Evolutionary conservation across 1,284 basidiomycete species (phyloP).

Genomic region (Apiotrichum sp.): DNA sequence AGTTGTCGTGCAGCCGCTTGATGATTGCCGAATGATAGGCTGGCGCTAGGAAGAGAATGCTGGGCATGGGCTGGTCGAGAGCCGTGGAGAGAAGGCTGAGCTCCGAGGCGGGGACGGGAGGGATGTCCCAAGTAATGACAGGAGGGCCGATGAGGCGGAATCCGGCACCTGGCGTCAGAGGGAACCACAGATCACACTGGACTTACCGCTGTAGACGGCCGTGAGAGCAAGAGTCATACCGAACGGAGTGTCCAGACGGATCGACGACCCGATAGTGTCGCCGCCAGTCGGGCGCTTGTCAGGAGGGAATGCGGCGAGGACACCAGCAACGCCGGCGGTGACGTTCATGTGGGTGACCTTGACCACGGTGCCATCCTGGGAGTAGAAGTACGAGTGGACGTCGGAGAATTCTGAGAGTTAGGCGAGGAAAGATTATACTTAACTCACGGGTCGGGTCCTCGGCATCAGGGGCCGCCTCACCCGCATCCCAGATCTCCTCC

Average conservation of each 20-base stretch:
- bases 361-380: constrained; percentile 14
- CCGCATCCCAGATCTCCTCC: constrained; percentile 42
- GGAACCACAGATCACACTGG: too few species aligned
- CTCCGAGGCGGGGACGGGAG: constrained; percentile 21
- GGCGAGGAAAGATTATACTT: too few species aligned
- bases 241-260: constrained; percentile 39
- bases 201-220: constrained; percentile 30
- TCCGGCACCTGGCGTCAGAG: constrained; percentile 19
- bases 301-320: constrained; percentile 44
- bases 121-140: constrained; percentile 6
- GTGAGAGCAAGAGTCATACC: constrained; percentile 43
- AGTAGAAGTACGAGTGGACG: constrained; percentile 39
- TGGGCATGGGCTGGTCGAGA: constrained; percentile 25
- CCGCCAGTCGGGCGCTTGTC: constrained; percentile 41
- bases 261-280: constrained; percentile 36
- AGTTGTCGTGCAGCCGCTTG: constrained; percentile 21
- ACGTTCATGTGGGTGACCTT: constrained; percentile 43
- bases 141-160: constrained; percentile 35
- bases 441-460: background rate
- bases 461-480: constrained; percentile 14
- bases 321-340: constrained; percentile 45
- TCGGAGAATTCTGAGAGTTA: constrained; percentile 5
- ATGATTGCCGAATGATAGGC: constrained; percentile 30
- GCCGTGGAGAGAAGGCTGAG: constrained; percentile 18
- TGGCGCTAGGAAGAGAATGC: constrained; percentile 38